phyloP scores from a whole-genome alignment of 2,329 filamentous ascomycete genomes.

The Stenocarpella maydis region DNA sequence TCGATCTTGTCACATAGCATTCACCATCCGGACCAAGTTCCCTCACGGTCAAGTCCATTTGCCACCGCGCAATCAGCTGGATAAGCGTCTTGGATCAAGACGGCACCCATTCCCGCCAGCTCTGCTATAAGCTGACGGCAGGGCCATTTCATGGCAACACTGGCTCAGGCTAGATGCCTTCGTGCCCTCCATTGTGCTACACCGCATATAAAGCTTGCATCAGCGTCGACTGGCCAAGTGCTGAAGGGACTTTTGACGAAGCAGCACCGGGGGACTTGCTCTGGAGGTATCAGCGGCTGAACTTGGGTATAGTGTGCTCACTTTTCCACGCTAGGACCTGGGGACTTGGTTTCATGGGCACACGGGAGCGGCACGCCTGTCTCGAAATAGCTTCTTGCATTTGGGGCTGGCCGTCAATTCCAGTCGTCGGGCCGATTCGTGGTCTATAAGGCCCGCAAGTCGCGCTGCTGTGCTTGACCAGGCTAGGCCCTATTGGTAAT shows the following conservation, averaged over 20 bases:
- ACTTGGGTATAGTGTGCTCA: slow-evolving; percentile 13
- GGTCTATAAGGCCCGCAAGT: slow-evolving; percentile 1
- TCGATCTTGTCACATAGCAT: slow-evolving; percentile 8
- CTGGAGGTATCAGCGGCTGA: background rate
- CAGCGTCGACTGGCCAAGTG: slow-evolving; percentile 15
- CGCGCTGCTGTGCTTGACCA: background rate
- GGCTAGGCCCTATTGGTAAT: background rate
- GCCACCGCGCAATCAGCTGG: background rate
- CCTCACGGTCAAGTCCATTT: background rate
- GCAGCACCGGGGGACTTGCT: slow-evolving; percentile 5
- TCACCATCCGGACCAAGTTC: background rate
- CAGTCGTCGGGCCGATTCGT: slow-evolving; percentile 1
- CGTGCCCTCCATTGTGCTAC: slow-evolving; percentile 22
- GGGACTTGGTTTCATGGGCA: slow-evolving; percentile 1
- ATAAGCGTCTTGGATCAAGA: slow-evolving; percentile 17
- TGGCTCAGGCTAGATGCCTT: slow-evolving; percentile 6
- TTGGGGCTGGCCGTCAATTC: slow-evolving; percentile 3
- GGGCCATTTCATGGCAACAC: slow-evolving; percentile 1
- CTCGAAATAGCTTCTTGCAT: slow-evolving; percentile 13
- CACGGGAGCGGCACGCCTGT: slow-evolving; percentile 7
- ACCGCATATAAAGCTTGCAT: slow-evolving; percentile 33
- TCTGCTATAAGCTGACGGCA: slow-evolving; percentile 19
- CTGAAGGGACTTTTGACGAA: slow-evolving; percentile 17
- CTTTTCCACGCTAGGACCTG: slow-evolving; percentile 8
- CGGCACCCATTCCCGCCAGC: background rate